These are phyloP conservation scores for Leccinum incarnatum DNA, from an alignment of 768 basidiomycete species.

Conservation along the genomic window DNA sequence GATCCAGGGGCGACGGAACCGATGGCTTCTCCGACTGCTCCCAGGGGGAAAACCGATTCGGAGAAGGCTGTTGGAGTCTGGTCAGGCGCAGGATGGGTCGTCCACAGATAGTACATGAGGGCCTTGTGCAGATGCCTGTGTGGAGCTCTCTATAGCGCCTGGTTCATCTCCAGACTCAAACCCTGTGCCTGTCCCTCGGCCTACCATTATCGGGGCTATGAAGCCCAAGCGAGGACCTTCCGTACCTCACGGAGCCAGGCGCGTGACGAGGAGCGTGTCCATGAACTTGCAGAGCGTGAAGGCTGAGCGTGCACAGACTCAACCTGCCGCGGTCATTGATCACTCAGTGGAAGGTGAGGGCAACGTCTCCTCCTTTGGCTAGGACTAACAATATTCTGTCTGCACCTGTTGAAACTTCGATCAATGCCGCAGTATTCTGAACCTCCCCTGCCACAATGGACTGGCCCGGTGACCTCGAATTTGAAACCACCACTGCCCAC, in stretches of 20 bases:
- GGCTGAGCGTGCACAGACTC: no score
- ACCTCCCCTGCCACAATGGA: constrained; percentile 9
- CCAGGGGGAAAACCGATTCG: no score
- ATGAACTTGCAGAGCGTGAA: no score
- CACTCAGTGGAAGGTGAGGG: constrained; percentile 1
- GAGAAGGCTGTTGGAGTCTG: not conserved
- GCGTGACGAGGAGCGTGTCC: no score
- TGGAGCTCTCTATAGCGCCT: not conserved
- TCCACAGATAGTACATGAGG: not conserved
- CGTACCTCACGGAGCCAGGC: no score
- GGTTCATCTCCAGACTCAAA: no score
- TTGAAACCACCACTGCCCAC: not conserved
- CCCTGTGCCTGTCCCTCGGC: no score
- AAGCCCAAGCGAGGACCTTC: no score
- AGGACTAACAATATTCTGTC: constrained; percentile 3
- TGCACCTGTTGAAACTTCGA: not conserved
- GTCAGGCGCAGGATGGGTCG: not conserved
- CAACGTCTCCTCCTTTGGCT: not conserved
- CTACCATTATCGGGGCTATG: no score
- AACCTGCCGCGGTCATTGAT: not conserved
- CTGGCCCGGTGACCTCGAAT: not conserved
- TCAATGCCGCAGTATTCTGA: not conserved
- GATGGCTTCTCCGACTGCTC: constrained; percentile 3
- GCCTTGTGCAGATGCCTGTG: not conserved
- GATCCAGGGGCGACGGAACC: not conserved